Conservation (phyloP, 306 rosid genomes). For the Canavalia gladiata region DNA sequence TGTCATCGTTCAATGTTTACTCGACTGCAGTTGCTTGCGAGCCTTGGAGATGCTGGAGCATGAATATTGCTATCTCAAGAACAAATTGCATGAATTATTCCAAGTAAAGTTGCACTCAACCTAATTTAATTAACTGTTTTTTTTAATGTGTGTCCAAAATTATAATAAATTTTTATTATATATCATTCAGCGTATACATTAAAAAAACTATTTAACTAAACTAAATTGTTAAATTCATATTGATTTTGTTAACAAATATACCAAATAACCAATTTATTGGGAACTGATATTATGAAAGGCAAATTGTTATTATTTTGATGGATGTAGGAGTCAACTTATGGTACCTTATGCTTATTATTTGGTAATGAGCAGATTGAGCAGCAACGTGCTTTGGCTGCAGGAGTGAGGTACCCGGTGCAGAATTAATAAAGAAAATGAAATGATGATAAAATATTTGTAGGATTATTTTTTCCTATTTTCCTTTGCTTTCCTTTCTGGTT, state of each 20-base stretch:
- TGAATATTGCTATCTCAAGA: constrained; percentile 94
- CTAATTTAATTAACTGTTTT: not conserved
- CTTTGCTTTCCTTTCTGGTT: constrained; percentile 10
- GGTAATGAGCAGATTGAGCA: constrained; percentile 72
- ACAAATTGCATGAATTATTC: constrained; percentile 88
- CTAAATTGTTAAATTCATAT: not conserved
- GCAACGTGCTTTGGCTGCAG: constrained; percentile 85
- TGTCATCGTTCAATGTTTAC: not conserved
- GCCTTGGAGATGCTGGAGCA: constrained; percentile 91
- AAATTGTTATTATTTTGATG: too few species aligned
- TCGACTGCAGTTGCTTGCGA: constrained; percentile 73
- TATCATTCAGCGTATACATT: too few species aligned
- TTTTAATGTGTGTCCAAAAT: too few species aligned
- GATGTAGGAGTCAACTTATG: not conserved
- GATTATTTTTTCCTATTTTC: not conserved
- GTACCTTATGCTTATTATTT: not conserved
- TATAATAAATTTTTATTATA: too few species aligned
- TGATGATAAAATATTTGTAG: not conserved
- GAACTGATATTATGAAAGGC: not conserved
- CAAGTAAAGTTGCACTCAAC: constrained; percentile 61
- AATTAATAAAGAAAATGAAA: constrained; percentile 45
- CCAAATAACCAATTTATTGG: too few species aligned
- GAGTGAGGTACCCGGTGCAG: constrained; percentile 86
- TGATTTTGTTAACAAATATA: not conserved
- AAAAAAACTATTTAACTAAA: too few species aligned